phyloP scores from a whole-genome alignment of 768 basidiomycete genomes.

The Suillus americanus region DNA sequence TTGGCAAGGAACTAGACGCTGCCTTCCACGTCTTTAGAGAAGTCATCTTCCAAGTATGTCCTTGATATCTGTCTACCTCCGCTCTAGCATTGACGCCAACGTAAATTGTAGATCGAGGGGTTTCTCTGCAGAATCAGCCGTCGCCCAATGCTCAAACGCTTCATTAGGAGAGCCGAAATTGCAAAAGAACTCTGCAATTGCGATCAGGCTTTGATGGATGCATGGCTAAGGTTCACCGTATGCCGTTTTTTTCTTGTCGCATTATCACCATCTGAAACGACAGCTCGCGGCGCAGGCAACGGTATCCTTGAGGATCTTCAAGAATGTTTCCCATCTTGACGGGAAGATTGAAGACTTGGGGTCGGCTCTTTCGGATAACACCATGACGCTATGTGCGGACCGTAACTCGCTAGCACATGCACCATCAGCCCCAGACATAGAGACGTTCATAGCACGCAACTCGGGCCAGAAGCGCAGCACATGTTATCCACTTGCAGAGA shows the following conservation, averaged over 20 bases:
- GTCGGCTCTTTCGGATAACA: neutral
- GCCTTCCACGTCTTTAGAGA: conserved; percentile 51
- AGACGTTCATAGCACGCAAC: neutral
- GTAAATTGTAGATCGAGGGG: conserved; percentile 38
- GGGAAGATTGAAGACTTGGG: neutral
- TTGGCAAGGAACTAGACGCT: conserved; percentile 47
- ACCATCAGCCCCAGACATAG: neutral
- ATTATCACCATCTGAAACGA: neutral
- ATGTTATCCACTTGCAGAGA: neutral
- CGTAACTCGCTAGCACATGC: neutral
- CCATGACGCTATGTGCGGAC: neutral
- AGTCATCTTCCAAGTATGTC: conserved; percentile 30
- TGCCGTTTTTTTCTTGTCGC: neutral
- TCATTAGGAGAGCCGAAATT: conserved; percentile 73
- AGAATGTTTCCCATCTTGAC: neutral
- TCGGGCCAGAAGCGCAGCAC: neutral
- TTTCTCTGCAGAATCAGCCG: conserved; percentile 60
- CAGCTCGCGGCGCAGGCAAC: neutral
- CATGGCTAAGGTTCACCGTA: conserved; percentile 17
- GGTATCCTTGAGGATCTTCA: neutral
- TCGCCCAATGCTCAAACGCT: conserved; percentile 76
- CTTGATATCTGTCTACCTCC: neutral
- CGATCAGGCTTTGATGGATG: conserved; percentile 52
- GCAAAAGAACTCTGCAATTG: conserved; percentile 50
- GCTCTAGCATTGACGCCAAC: neutral